Conservation (phyloP, 768 basidiomycete species). For the Tubosaeta sp. region DNA sequence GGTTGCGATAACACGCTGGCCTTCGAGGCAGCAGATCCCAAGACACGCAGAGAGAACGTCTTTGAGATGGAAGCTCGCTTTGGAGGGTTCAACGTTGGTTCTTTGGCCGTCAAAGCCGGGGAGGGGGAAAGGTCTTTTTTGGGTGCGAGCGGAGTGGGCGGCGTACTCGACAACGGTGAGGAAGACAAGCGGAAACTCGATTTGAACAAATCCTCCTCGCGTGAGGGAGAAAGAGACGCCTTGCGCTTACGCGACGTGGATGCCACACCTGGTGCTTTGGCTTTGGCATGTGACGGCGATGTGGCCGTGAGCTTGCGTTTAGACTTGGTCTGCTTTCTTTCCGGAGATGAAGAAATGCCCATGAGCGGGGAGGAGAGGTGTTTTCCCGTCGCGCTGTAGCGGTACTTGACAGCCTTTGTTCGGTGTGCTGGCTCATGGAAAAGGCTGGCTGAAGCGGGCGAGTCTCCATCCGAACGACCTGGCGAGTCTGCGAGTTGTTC, state of each 20-base stretch:
- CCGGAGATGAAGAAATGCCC: conserved; percentile 31
- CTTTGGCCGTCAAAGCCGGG: conserved; percentile 6
- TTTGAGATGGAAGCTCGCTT: conserved; percentile 10
- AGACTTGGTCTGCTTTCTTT: conserved; percentile 13
- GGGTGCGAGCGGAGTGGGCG: conserved; percentile 10
- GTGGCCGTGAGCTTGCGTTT: conserved; percentile 3
- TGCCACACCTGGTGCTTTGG: conserved; percentile 7
- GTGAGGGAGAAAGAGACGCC: conserved; percentile 8
- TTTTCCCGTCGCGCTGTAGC: conserved; percentile 31
- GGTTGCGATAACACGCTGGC: conserved; percentile 16
- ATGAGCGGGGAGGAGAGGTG: conserved; percentile 32
- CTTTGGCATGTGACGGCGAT: conserved; percentile 13
- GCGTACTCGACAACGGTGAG: conserved; percentile 27
- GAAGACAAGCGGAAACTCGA: conserved; percentile 15
- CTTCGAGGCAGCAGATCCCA: conserved; percentile 7
- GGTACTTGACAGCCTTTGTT: conserved; percentile 29
- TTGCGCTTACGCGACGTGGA: conserved; percentile 29
- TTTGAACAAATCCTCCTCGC: conserved; percentile 6
- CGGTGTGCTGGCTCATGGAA: conserved; percentile 24
- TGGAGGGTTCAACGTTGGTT: not conserved
- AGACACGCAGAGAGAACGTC: conserved; percentile 9
- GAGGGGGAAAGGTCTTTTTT: conserved; percentile 16
- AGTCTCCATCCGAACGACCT: conserved; percentile 22
- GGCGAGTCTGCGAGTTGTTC: conserved; percentile 30
- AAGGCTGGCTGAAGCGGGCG: conserved; percentile 13